A percentile compares a stretch with the other conserved stretches of the same genome.
These are phyloP conservation scores for Cryptosporidium sp. DNA, from an alignment of 169 alveolate genomes.

Conservation along the genomic window DNA sequence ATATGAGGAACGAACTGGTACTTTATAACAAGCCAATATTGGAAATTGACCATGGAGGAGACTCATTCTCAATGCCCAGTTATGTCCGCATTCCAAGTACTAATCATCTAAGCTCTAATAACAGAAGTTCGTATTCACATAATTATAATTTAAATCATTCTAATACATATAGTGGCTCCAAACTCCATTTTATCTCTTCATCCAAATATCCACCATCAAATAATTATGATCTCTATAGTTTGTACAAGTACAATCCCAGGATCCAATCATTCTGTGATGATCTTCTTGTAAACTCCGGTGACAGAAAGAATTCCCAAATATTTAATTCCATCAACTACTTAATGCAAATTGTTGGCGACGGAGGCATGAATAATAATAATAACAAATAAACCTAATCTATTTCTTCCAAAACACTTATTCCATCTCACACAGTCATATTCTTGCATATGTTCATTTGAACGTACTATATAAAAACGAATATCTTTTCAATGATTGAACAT, in stretches of 20 bases:
- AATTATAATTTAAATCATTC: neutral
- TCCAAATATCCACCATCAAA: neutral
- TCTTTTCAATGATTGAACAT: neutral
- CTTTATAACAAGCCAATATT: constrained; percentile 4
- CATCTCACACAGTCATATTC: no score
- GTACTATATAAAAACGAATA: neutral
- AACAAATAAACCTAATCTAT: neutral
- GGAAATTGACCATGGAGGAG: constrained; percentile 17
- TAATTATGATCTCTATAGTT: neutral
- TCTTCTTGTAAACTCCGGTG: constrained; percentile 5
- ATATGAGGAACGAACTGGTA: constrained; percentile 45
- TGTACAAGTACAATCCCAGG: constrained; percentile 5
- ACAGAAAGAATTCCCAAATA: constrained; percentile 9
- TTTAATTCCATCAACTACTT: constrained; percentile 54
- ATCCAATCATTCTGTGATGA: constrained; percentile 68
- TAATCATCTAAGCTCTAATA: neutral
- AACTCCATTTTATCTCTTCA: neutral
- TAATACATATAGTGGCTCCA: neutral
- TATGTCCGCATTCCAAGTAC: neutral
- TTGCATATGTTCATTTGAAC: neutral
- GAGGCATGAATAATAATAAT: neutral
- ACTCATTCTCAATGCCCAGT: neutral
- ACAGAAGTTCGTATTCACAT: neutral
- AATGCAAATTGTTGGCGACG: constrained; percentile 21
- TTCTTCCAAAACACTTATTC: neutral